phyloP scores from a whole-genome alignment of 2,329 filamentous ascomycete species.

The Pseudogymnoascus sp. region DNA sequence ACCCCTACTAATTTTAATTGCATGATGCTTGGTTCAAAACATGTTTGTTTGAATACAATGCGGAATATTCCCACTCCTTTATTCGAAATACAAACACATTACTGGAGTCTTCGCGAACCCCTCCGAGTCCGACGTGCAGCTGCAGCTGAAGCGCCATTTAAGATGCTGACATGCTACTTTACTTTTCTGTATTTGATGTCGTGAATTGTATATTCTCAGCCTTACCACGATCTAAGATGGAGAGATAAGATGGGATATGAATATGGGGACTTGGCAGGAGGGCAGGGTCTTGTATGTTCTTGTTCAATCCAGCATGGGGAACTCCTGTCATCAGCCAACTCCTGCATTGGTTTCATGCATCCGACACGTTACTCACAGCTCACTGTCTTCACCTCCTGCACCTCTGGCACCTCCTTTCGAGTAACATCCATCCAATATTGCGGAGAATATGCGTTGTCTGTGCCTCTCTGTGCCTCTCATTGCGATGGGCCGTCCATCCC shows the following conservation, averaged over 20 bases:
- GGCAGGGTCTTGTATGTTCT: neutral
- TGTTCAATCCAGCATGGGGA: neutral
- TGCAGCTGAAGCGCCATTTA: neutral
- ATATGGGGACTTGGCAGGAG: neutral
- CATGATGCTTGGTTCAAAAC: constrained; percentile 6
- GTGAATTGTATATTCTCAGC: neutral
- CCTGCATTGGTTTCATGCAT: constrained; percentile 6
- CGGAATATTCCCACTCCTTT: neutral
- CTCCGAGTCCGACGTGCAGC: neutral
- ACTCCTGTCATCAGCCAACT: neutral
- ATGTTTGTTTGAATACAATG: constrained; percentile 9
- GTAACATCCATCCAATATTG: neutral
- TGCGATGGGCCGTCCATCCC: neutral
- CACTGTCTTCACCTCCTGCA: neutral
- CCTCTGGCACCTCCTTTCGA: neutral
- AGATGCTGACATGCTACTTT: neutral
- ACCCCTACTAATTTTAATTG: constrained; percentile 7
- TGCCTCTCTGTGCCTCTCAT: neutral
- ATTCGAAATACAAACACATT: constrained; percentile 6
- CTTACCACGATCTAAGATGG: neutral
- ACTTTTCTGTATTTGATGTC: neutral
- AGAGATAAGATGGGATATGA: constrained; percentile 2
- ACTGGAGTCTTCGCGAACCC: neutral
- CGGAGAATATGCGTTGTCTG: constrained; percentile 6
- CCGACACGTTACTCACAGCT: neutral